A percentile compares a stretch with the other conserved stretches of the same genome.
These are phyloP conservation scores for Brasilioporus rufonigricans DNA, from an alignment of 768 basidiomycete species.

Conservation along the genomic window DNA sequence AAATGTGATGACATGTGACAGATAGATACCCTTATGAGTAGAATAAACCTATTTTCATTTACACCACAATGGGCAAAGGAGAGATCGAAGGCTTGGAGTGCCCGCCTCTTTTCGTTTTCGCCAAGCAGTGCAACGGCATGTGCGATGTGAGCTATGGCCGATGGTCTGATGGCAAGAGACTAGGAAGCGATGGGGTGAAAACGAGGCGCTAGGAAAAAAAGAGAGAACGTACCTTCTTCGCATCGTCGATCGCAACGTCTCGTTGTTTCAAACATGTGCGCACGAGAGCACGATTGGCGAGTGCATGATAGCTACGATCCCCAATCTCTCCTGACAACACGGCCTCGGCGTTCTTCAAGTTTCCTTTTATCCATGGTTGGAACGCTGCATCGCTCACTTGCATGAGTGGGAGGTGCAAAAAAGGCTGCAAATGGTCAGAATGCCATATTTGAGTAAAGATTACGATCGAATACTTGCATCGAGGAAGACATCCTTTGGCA, in stretches of 20 bases:
- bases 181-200: not conserved
- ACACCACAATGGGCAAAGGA: not conserved
- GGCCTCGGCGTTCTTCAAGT: not conserved
- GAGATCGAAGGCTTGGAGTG: not conserved
- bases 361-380: not conserved
- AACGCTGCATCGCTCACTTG: not conserved
- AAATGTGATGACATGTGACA: not conserved
- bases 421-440: not conserved
- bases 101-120: not conserved
- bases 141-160: not conserved
- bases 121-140: not conserved
- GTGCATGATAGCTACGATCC: not conserved
- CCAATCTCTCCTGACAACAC: not conserved
- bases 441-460: not conserved
- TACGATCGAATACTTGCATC: not conserved
- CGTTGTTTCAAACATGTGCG: not conserved
- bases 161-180: not conserved
- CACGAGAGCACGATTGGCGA: slow-evolving; percentile 1
- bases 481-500: not conserved
- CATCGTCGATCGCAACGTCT: not conserved
- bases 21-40: not conserved
- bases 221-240: not conserved
- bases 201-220: not conserved
- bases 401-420: not conserved
- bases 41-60: not conserved